Evolutionary conservation across 2,329 filamentous ascomycete species (phyloP).

Genomic region (Neoarthrinium moseri): DNA sequence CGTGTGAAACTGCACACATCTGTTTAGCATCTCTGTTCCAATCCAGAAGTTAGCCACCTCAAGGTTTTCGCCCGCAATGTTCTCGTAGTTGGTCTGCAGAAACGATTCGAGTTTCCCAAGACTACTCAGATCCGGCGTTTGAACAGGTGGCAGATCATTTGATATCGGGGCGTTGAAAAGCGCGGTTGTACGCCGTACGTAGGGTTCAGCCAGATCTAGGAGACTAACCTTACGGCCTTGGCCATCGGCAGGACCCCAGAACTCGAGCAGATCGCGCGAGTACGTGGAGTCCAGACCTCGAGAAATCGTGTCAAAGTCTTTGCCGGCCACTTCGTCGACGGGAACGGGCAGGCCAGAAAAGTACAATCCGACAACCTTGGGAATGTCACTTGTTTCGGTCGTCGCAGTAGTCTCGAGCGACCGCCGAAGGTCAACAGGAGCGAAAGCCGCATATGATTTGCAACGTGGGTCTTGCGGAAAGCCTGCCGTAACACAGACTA

Average conservation of each 20-base stretch:
- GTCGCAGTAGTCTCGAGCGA: slow-evolving; percentile 5
- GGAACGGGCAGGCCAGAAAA: slow-evolving; percentile 19
- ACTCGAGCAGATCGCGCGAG: slow-evolving; percentile 20
- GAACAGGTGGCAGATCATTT: slow-evolving; percentile 10
- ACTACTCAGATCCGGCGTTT: slow-evolving; percentile 20
- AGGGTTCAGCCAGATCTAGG: slow-evolving; percentile 12
- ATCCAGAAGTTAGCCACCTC: slow-evolving; percentile 15
- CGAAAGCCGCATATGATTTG: slow-evolving; percentile 18
- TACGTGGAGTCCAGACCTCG: slow-evolving; percentile 16
- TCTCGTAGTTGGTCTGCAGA: slow-evolving; percentile 12
- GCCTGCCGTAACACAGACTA: slow-evolving; percentile 16
- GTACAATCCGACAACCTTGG: slow-evolving; percentile 14
- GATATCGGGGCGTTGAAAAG: slow-evolving; percentile 11
- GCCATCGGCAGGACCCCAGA: slow-evolving; percentile 20
- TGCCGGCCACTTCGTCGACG: slow-evolving; percentile 9
- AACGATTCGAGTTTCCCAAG: slow-evolving; percentile 16
- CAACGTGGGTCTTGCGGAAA: slow-evolving; percentile 17
- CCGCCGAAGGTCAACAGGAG: slow-evolving; percentile 16
- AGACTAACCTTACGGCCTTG: slow-evolving; percentile 17
- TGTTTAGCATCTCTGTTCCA: slow-evolving; percentile 16
- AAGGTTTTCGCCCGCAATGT: not conserved
- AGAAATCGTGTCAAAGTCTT: slow-evolving; percentile 15
- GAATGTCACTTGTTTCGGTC: not conserved
- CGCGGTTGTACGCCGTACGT: slow-evolving; percentile 9
- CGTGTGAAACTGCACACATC: slow-evolving; percentile 15